Percentiles rank a stretch among this genome's conserved stretches.
These are phyloP conservation scores for Iberis pinnata DNA, from an alignment of 345 rosid species.

Conservation along the genomic window DNA sequence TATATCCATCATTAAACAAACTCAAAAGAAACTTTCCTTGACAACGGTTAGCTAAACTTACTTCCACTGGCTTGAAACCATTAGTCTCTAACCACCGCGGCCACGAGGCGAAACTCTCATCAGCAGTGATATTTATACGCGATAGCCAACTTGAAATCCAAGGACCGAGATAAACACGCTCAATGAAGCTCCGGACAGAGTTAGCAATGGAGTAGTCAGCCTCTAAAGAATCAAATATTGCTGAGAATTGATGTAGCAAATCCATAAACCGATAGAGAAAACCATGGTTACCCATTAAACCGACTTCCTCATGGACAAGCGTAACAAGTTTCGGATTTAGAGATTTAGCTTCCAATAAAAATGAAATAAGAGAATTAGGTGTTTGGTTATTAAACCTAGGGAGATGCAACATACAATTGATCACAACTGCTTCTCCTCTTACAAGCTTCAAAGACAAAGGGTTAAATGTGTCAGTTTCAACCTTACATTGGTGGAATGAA, in stretches of 20 bases:
- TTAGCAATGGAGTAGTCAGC: constrained; percentile 64
- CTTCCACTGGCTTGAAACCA: constrained; percentile 40
- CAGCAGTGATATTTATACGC: constrained; percentile 35
- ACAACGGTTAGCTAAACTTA: constrained; percentile 80
- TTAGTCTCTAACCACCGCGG: constrained; percentile 39
- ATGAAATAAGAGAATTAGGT: constrained; percentile 50
- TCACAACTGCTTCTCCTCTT: constrained; percentile 64
- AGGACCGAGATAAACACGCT: constrained; percentile 63
- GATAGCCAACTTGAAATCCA: constrained; percentile 48
- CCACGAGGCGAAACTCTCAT: constrained; percentile 38
- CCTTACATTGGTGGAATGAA: constrained; percentile 67
- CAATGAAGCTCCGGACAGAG: constrained; percentile 57
- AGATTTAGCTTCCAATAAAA: constrained; percentile 46
- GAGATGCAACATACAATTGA: constrained; percentile 75
- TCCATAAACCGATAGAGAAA: constrained; percentile 71
- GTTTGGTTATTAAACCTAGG: constrained; percentile 59
- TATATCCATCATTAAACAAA: constrained; percentile 66
- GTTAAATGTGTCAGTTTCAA: constrained; percentile 49
- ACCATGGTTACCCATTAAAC: constrained; percentile 45
- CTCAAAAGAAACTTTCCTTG: constrained; percentile 78
- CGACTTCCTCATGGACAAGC: constrained; percentile 64
- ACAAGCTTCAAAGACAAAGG: constrained; percentile 51
- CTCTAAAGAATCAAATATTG: constrained; percentile 72
- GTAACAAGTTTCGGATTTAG: constrained; percentile 53
- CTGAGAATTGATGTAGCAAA: constrained; percentile 74